Evolutionary conservation across 164 flowering plant species (phyloP).

Genomic region (Kingdonia uniflora): DNA sequence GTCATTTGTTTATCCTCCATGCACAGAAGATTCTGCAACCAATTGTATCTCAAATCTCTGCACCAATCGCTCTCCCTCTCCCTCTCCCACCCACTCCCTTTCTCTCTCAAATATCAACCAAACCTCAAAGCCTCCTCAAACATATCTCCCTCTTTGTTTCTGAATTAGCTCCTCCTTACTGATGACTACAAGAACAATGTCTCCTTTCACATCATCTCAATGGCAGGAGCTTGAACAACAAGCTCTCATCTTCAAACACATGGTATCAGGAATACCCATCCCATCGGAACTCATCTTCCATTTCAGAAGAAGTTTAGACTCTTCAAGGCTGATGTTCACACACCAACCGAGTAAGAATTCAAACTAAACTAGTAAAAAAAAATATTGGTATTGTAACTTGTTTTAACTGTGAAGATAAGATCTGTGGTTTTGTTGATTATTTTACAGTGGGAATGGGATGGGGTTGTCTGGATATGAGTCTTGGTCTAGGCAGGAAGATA

Average conservation of each 20-base stretch:
- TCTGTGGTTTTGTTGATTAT: too few relatives aligned
- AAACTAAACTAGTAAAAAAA: background rate
- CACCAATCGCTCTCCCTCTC: slow-evolving; percentile 11
- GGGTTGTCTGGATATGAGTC: slow-evolving; percentile 44
- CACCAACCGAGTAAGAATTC: slow-evolving; percentile 37
- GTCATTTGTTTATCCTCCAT: slow-evolving; percentile 26
- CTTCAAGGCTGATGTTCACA: slow-evolving; percentile 24
- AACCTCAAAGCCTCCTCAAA: background rate
- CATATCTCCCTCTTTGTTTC: background rate
- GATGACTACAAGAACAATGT: slow-evolving; percentile 24
- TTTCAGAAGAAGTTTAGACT: slow-evolving; percentile 26
- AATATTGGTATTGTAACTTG: background rate
- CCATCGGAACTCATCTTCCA: slow-evolving; percentile 43
- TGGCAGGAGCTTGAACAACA: slow-evolving; percentile 70
- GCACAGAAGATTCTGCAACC: slow-evolving; percentile 61
- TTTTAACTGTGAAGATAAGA: too few relatives aligned
- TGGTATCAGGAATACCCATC: slow-evolving; percentile 37
- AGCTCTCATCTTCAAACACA: slow-evolving; percentile 55
- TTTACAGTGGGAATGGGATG: slow-evolving; percentile 15
- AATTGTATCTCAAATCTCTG: slow-evolving; percentile 48
- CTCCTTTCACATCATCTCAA: slow-evolving; percentile 47
- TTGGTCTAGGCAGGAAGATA: slow-evolving; percentile 46
- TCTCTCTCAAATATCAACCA: background rate
- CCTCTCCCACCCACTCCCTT: slow-evolving; percentile 3
- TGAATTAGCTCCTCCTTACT: background rate